Conservation (phyloP, 2,329 filamentous ascomycete genomes). For the Aspergillus ochraceoroseus region DNA sequence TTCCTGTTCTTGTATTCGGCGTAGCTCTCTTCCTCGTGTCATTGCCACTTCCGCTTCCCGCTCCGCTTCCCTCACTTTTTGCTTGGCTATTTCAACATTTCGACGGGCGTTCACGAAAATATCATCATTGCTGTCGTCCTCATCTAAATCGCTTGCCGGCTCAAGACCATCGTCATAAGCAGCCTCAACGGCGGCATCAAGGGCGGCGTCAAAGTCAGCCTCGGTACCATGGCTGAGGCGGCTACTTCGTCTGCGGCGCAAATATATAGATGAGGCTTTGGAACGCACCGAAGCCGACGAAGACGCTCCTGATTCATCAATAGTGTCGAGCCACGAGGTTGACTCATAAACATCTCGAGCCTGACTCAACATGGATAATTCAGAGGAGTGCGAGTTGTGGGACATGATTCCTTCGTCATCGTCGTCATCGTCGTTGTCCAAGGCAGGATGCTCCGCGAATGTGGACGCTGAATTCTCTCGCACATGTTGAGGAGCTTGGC, state of each 20-base stretch:
- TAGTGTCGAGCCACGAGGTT: conserved; percentile 89
- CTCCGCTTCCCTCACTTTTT: conserved; percentile 68
- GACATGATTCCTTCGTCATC: conserved; percentile 4
- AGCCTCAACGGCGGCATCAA: conserved; percentile 92
- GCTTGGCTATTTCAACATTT: conserved; percentile 69
- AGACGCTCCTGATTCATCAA: conserved; percentile 82
- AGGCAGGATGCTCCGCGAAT: neutral
- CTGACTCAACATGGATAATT: conserved; percentile 23
- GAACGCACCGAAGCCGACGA: conserved; percentile 76
- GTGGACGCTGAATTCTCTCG: neutral
- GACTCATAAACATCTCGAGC: conserved; percentile 64
- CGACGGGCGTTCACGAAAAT: conserved; percentile 51
- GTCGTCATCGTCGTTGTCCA: no score
- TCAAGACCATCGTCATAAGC: conserved; percentile 92
- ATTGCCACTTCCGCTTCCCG: conserved; percentile 60
- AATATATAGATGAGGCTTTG: conserved; percentile 64
- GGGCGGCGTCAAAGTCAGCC: conserved; percentile 85
- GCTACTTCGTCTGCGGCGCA: conserved; percentile 66
- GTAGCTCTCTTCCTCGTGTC: conserved; percentile 57
- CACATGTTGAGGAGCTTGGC: neutral
- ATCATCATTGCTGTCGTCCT: conserved; percentile 29
- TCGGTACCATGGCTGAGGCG: conserved; percentile 68
- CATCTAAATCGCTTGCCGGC: conserved; percentile 48
- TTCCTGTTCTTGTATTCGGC: conserved; percentile 37
- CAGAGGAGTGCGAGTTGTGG: conserved; percentile 13